Evolutionary conservation across 2,329 filamentous ascomycete species (phyloP).

Genomic region (Pseudopyrenochaeta lycopersici): DNA sequence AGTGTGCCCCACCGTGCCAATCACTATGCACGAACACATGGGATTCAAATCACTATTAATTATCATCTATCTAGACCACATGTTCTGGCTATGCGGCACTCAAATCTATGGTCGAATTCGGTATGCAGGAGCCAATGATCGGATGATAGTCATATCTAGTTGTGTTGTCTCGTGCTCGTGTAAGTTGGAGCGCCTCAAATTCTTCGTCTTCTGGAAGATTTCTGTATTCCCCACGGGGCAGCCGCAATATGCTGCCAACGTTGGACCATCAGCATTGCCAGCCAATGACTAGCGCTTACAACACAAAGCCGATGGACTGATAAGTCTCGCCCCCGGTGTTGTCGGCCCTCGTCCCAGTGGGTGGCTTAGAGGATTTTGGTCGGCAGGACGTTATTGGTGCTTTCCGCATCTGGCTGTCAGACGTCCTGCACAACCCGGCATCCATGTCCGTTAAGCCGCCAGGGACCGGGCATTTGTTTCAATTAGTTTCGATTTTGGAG

Average conservation of each 20-base stretch:
- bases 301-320: slow-evolving; percentile 13
- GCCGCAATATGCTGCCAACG: slow-evolving; percentile 20
- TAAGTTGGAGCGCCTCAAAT: slow-evolving; percentile 12
- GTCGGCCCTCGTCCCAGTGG: slow-evolving; percentile 32
- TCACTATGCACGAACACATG: neutral
- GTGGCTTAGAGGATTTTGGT: slow-evolving; percentile 24
- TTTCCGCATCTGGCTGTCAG: slow-evolving; percentile 16
- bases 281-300: slow-evolving; percentile 8
- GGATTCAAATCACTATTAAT: neutral
- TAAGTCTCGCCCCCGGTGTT: slow-evolving; percentile 26
- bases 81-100: neutral
- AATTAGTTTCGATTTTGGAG: slow-evolving; percentile 7
- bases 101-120: neutral
- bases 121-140: slow-evolving; percentile 4
- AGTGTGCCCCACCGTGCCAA: neutral
- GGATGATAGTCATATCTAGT: slow-evolving; percentile 1
- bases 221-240: slow-evolving; percentile 20
- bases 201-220: slow-evolving; percentile 19
- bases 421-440: slow-evolving; percentile 21
- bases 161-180: slow-evolving; percentile 12
- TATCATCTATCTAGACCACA: neutral
- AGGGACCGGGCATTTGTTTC: slow-evolving; percentile 7
- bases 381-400: slow-evolving; percentile 25
- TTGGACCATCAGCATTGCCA: slow-evolving; percentile 16
- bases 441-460: slow-evolving; percentile 22